Base-by-base conservation (phyloP, 2,329 filamentous ascomycete species). In the Fusarium coffeatum region DNA sequence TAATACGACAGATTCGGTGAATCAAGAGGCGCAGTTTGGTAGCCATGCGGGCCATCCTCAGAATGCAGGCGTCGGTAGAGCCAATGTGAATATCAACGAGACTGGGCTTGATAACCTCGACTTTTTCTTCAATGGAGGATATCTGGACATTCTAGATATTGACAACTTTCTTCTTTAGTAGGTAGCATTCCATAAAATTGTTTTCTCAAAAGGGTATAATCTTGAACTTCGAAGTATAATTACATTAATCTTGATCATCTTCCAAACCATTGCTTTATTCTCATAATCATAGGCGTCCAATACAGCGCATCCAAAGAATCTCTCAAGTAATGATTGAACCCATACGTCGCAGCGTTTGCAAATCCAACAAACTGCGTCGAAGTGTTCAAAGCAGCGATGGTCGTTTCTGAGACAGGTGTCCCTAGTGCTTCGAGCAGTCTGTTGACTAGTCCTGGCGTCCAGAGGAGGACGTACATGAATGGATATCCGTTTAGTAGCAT, bases 401-500 rank as follows among this genome's bases (percentile, higher is more conserved):
- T 41, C 0, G 66, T 74, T n/a, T 54, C 60, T 4, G 66, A 68
- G 6, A 54, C 51, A 9, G 59, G 34, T 8, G 47, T 42, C 3
- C 69, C 66, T 2, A 66, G 58, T 18, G 72, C 71, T 49, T 74
- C 71, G 28, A 74, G 56, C 9, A 74, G 43, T 16, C 72, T 58
- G 25, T 74, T 73, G 4, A 73, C 51, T 5, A 74, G 62, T 2
- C 72, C 72, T 1, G 72, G 72, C 3, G 60, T 67, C 72, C 72
- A 74, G 4, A 74, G 59, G 1, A 74, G 32, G 4, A 74, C 66
- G 13, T 74, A 74, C 62, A 74, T 65, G 11, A 74, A 55, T 8
- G 72, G 72, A n/a, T 74, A 74, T 3, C 48, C 72, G 27, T 74
- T 74, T 4, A 74, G 45, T 2, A 74, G 53, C 68, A 74, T 72